Evolutionary conservation across 352 stramenopile species (phyloP).

Genomic region (Phytophthora pini): DNA sequence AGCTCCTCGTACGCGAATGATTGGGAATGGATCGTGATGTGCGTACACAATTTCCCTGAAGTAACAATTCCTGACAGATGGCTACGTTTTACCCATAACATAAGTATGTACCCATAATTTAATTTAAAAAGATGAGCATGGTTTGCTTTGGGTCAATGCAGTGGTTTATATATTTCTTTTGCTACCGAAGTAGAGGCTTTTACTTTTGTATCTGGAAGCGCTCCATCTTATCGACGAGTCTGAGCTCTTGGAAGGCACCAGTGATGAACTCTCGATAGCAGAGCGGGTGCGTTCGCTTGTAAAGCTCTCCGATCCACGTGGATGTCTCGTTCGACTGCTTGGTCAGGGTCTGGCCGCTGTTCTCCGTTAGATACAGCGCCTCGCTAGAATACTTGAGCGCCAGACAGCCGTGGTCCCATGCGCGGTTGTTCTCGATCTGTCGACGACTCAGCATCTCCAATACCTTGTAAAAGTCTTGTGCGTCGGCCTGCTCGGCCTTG

Average conservation of each 20-base stretch:
- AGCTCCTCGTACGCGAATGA: neutral
- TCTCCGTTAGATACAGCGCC: slow-evolving; percentile 52
- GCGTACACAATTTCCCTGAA: slow-evolving; percentile 3
- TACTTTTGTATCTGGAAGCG: slow-evolving; percentile 32
- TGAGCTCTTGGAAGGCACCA: slow-evolving; percentile 50
- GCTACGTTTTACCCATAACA: too few relatives aligned
- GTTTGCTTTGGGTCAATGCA: neutral
- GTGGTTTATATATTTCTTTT: slow-evolving; percentile 11
- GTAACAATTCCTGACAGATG: neutral
- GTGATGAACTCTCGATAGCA: slow-evolving; percentile 64
- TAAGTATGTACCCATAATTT: too few relatives aligned
- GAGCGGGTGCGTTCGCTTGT: slow-evolving; percentile 52
- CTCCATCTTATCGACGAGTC: slow-evolving; percentile 42
- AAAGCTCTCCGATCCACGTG: slow-evolving; percentile 56
- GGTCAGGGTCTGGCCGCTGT: slow-evolving; percentile 48
- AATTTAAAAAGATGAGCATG: too few relatives aligned
- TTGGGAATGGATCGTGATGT: slow-evolving; percentile 18
- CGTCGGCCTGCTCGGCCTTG: slow-evolving; percentile 45
- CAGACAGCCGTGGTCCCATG: slow-evolving; percentile 56
- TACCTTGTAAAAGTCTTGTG: slow-evolving; percentile 60
- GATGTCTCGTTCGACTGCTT: slow-evolving; percentile 51
- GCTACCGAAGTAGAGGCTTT: neutral
- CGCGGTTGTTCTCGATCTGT: slow-evolving; percentile 45
- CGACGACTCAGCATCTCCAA: slow-evolving; percentile 54
- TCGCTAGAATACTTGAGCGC: slow-evolving; percentile 51